Evolutionary conservation across 2,329 filamentous ascomycete genomes (phyloP), one percentile per base, ranked within the genome.

Genomic region (Lasiodiplodia hormozganensis): DNA sequence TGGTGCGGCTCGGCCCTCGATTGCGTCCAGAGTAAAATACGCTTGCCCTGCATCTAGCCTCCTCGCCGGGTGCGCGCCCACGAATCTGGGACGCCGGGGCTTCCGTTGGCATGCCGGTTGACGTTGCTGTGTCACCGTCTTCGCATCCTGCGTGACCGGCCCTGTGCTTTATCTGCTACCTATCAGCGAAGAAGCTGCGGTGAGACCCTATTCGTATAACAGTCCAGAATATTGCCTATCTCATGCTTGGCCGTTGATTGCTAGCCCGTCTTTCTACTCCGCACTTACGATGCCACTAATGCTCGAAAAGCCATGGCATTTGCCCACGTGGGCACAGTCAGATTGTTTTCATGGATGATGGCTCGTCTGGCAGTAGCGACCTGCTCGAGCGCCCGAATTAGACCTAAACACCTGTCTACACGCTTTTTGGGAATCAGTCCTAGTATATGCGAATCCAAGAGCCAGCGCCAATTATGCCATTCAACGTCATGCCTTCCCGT

Each of bases 381-480:
- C 16, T 49, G 21, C 47, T 52, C 21, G 31, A 51, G 16, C 21
- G n/a, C 28, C 4, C 47, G 28, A 34, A 23, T n/a, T 31, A 36
- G 4, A n/a, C 47, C 43, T 25, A 51, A 64, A 52, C n/a, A 25
- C n/a, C 60, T n/a, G 28, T 64, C 43, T 36, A 52, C 43, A 18
- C 47, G 25, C 31, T 64, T 64, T 64, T 64, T 52, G 40, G 58
- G 47, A 52, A 38, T 52, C 31, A 64, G 28, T 25, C 23, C 28
- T 62, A 31, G 16, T 5, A 25, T 51, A 28, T 51, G 43, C 60
- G 36, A 62, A 12, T 25, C 34, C 12, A 18, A 23, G 34, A n/a
- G 12, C 58, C 58, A 18, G 43, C 58, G 47, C 60, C 31, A 38
- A 64, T 18, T 51, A 64, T 64, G 60, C 60, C 47, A 6, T 28